phyloP scores from a whole-genome alignment of 75 land plant species.

The Isoetes taiwanensis region DNA sequence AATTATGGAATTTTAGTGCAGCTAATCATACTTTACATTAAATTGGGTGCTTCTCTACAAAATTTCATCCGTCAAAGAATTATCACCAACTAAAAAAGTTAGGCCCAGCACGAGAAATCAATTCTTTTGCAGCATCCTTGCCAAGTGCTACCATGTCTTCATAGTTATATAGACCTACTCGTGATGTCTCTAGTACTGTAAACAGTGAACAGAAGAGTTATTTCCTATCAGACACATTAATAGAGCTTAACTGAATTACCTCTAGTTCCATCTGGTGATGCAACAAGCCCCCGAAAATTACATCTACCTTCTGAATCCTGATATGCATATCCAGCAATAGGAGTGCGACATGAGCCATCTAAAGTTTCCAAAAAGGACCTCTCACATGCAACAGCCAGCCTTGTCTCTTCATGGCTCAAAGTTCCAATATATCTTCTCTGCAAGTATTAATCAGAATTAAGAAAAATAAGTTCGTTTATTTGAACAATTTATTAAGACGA shows the following conservation, averaged over 20 bases:
- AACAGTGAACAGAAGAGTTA: not conserved
- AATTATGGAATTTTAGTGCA: too few relatives aligned
- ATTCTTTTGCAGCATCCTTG: conserved; percentile 84
- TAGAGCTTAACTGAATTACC: conserved; percentile 23
- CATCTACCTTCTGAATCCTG: conserved; percentile 61
- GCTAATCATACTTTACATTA: too few relatives aligned
- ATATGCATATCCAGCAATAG: conserved; percentile 88
- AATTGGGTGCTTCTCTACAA: too few relatives aligned
- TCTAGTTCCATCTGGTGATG: conserved; percentile 82
- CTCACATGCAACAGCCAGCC: conserved; percentile 87
- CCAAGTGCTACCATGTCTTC: conserved; percentile 84
- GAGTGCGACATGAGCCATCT: conserved; percentile 96
- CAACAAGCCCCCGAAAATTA: conserved; percentile 65
- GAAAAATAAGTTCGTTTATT: not conserved
- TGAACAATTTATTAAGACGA: not conserved
- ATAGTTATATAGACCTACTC: conserved; percentile 43
- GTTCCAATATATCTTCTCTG: conserved; percentile 64
- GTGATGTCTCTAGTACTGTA: conserved; percentile 79
- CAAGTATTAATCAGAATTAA: not conserved
- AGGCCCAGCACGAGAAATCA: conserved; percentile 65
- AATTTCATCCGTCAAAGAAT: not conserved
- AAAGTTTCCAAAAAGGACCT: conserved; percentile 72
- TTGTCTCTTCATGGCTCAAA: conserved; percentile 79
- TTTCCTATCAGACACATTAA: not conserved
- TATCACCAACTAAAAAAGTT: conserved; percentile 49